These are phyloP conservation scores for Dothistroma pini DNA, from an alignment of 2,329 filamentous ascomycete genomes.

Conservation along the genomic window DNA sequence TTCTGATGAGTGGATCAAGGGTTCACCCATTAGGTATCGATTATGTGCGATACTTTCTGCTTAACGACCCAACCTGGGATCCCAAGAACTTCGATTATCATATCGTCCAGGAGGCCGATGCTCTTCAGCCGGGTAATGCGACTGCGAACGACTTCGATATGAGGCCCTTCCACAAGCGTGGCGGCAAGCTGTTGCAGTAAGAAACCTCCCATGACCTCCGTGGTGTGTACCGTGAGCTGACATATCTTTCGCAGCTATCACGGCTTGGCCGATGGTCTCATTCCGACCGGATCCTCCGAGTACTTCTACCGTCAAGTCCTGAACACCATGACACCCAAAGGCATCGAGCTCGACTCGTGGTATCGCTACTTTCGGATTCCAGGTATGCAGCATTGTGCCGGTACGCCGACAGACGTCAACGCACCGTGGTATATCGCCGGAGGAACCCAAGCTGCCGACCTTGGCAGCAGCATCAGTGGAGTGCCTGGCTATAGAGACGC, in stretches of 20 bases:
- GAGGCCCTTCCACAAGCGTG: slow-evolving; percentile 41
- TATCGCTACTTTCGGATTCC: slow-evolving; percentile 45
- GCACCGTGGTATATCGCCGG: slow-evolving; percentile 48
- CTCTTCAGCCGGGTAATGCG: slow-evolving; percentile 47
- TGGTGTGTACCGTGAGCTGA: neutral
- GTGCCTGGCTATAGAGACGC: slow-evolving; percentile 35
- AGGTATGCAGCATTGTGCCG: slow-evolving; percentile 44
- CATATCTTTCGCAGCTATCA: slow-evolving; percentile 34
- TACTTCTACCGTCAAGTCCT: slow-evolving; percentile 51
- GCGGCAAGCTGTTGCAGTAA: slow-evolving; percentile 39
- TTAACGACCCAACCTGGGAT: slow-evolving; percentile 38
- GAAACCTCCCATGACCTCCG: neutral
- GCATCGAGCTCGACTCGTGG: slow-evolving; percentile 39
- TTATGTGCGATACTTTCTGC: slow-evolving; percentile 44
- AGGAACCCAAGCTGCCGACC: slow-evolving; percentile 30
- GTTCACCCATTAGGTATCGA: slow-evolving; percentile 38
- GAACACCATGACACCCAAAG: slow-evolving; percentile 35
- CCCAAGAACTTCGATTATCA: slow-evolving; percentile 39
- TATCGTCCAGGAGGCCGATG: slow-evolving; percentile 40
- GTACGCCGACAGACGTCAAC: slow-evolving; percentile 34
- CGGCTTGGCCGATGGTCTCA: slow-evolving; percentile 45
- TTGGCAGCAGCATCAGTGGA: slow-evolving; percentile 25
- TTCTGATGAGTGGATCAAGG: slow-evolving; percentile 38
- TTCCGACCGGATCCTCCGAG: slow-evolving; percentile 49
- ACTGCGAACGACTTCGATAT: slow-evolving; percentile 50